Evolutionary conservation across 2,329 filamentous ascomycete species (phyloP).

Genomic region (Neonectria coccinea): DNA sequence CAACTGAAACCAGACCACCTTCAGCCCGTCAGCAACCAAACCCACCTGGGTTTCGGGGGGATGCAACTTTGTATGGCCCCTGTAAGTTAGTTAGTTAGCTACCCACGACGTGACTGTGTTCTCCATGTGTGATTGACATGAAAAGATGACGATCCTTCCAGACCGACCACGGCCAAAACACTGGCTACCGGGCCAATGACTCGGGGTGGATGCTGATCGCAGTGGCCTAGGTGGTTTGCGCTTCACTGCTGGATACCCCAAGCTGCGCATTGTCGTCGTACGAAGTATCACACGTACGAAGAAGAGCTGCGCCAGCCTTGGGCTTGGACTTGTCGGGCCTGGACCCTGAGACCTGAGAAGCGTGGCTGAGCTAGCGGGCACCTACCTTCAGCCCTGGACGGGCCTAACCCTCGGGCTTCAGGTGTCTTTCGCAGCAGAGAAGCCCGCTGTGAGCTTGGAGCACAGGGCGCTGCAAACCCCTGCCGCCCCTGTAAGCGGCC

Average conservation of each 20-base stretch:
- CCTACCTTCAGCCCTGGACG: background rate
- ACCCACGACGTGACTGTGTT: slow-evolving; percentile 12
- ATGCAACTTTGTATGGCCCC: slow-evolving; percentile 11
- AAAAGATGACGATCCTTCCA: slow-evolving; percentile 21
- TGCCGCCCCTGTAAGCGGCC: slow-evolving; percentile 17
- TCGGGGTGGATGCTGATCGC: slow-evolving; percentile 37
- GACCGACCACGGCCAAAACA: background rate
- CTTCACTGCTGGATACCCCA: slow-evolving; percentile 1
- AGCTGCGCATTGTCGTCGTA: background rate
- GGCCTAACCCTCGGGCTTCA: background rate
- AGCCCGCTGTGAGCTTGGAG: background rate
- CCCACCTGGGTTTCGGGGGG: slow-evolving; percentile 12
- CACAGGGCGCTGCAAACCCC: slow-evolving; percentile 2
- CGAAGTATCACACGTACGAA: background rate
- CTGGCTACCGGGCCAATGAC: slow-evolving; percentile 38
- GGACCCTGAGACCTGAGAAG: slow-evolving; percentile 22
- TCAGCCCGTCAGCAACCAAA: slow-evolving; percentile 29
- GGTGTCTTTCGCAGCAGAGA: background rate
- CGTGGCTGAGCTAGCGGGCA: slow-evolving; percentile 28
- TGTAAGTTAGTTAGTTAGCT: background rate
- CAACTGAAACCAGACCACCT: slow-evolving; percentile 25
- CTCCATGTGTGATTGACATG: background rate
- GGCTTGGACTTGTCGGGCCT: slow-evolving; percentile 5
- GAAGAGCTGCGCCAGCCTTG: slow-evolving; percentile 36
- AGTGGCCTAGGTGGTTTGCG: too few species aligned